Conservation (phyloP, 2,329 filamentous ascomycete species). For the Apiospora phragmitis region DNA sequence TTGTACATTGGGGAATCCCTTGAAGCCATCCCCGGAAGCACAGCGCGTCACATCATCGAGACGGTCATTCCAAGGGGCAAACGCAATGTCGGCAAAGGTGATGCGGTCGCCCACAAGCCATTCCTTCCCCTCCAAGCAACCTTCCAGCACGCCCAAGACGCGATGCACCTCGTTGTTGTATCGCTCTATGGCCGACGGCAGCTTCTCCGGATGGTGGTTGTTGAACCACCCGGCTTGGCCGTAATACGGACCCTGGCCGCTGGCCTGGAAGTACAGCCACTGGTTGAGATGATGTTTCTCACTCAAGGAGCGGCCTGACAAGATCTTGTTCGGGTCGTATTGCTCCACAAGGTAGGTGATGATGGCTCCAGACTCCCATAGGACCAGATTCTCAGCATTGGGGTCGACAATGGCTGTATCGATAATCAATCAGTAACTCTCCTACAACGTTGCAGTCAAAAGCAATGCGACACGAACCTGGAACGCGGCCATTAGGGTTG, state of each 20-base stretch:
- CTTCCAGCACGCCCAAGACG: constrained; percentile 46
- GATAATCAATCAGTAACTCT: no score
- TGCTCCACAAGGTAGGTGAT: constrained; percentile 10
- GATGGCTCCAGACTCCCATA: constrained; percentile 17
- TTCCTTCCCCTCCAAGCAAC: constrained; percentile 32
- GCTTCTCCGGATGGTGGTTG: constrained; percentile 40
- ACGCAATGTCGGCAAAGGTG: constrained; percentile 26
- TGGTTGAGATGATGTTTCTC: constrained; percentile 45
- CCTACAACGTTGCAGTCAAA: no score
- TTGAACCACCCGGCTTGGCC: constrained; percentile 42
- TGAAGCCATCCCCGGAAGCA: constrained; percentile 14
- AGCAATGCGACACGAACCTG: no score
- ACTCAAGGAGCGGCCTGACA: no score
- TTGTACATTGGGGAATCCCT: constrained; percentile 18
- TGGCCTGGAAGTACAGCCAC: constrained; percentile 45
- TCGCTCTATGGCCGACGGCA: constrained; percentile 39
- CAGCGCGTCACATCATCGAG: constrained; percentile 14
- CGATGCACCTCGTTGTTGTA: constrained; percentile 49
- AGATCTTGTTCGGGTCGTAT: no score
- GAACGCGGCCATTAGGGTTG: constrained; percentile 16
- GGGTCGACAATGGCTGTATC: constrained; percentile 15
- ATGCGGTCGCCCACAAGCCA: constrained; percentile 45
- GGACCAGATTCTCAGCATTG: constrained; percentile 13
- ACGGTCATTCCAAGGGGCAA: constrained; percentile 20
- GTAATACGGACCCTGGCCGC: constrained; percentile 49